Evolutionary conservation across 257 asterid genomes (phyloP).

Genomic region (Solanum gracilifrons): DNA sequence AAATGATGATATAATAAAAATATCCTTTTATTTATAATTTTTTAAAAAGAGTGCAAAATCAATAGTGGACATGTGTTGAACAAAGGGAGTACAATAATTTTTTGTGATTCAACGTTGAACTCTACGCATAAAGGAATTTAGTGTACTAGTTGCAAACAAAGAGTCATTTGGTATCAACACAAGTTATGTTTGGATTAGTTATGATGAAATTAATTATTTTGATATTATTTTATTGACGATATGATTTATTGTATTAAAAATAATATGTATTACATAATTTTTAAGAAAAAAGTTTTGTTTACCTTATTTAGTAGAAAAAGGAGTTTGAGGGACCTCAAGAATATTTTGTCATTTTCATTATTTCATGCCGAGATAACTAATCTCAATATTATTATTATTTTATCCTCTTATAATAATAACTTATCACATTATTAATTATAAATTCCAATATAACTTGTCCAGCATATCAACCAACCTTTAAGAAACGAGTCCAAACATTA

Average conservation of each 20-base stretch:
- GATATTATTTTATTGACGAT: no score
- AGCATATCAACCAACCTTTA: neutral
- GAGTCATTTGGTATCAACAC: neutral
- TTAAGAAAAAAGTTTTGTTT: neutral
- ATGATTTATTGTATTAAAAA: neutral
- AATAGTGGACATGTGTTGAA: no score
- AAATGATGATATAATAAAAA: no score
- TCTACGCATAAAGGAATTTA: neutral
- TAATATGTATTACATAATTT: no score
- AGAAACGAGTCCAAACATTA: neutral
- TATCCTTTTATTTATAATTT: no score
- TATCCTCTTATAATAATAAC: no score
- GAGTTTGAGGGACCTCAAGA: neutral
- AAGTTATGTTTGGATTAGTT: neutral
- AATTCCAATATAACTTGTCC: no score
- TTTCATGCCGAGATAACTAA: neutral
- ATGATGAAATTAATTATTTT: neutral
- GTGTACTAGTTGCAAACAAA: no score
- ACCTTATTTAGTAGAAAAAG: no score
- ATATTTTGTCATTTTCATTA: neutral
- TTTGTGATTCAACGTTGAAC: neutral
- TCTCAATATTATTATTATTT: neutral
- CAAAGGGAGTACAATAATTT: rapidly evolving
- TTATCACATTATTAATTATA: no score
- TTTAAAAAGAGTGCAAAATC: no score